Percentiles rank a stretch among this genome's conserved stretches.
Conservation (phyloP, 2,329 filamentous ascomycete species). For the Diaporthe citriasiana region DNA sequence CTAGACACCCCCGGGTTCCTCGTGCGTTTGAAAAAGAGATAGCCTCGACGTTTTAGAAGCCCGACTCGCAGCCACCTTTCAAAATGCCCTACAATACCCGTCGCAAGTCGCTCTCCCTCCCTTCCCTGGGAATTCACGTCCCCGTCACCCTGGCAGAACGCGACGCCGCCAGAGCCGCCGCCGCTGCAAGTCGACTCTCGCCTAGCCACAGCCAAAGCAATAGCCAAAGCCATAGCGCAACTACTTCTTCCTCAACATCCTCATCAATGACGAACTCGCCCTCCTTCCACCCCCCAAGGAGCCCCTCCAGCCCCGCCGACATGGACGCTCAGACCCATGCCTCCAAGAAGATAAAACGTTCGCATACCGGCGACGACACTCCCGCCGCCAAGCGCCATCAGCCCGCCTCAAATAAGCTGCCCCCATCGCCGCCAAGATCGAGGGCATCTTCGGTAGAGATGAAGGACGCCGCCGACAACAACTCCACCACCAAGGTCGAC, state of each 20-base stretch:
- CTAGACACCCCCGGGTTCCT: conserved; percentile 17
- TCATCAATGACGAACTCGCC: conserved; percentile 51
- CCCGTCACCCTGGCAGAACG: conserved; percentile 75
- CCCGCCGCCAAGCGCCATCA: conserved; percentile 51
- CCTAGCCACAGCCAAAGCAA: conserved; percentile 43
- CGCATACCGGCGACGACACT: conserved; percentile 69
- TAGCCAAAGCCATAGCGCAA: conserved; percentile 45
- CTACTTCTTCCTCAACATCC: conserved; percentile 48
- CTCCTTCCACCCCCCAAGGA: conserved; percentile 46
- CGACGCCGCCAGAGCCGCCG: conserved; percentile 64
- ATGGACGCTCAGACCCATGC: conserved; percentile 53
- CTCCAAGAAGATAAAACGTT: conserved; percentile 82
- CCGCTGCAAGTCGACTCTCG: conserved; percentile 56
- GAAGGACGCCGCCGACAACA: conserved; percentile 54
- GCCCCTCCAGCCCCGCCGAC: conserved; percentile 35
- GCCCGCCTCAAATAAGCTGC: conserved; percentile 80
- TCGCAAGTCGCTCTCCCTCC: conserved; percentile 93
- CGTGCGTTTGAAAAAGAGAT: conserved; percentile 21
- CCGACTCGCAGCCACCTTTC: conserved; percentile 30
- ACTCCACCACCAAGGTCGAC: conserved; percentile 71
- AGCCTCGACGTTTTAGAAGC: conserved; percentile 26
- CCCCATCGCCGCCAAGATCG: conserved; percentile 75
- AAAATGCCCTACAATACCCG: conserved; percentile 96
- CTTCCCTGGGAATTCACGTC: conserved; percentile 92
- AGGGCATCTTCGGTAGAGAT: conserved; percentile 56